Conservation (phyloP, 495 filamentous ascomycete genomes). For the Aspergillus carlsbadensis region DNA sequence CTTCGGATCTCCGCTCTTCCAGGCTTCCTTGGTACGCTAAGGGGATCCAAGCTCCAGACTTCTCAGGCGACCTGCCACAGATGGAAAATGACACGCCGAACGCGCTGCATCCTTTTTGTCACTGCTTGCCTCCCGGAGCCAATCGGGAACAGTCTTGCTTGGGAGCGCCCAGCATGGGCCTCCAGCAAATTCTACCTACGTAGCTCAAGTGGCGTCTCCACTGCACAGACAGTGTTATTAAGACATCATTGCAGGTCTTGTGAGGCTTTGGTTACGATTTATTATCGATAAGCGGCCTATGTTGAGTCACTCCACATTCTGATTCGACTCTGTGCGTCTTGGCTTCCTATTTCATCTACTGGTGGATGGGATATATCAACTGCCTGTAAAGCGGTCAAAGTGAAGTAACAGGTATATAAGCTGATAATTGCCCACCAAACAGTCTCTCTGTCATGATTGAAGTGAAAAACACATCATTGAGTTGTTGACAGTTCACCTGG, state of each 20-base stretch:
- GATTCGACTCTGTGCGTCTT: constrained; percentile 21
- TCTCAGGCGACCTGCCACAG: constrained; percentile 25
- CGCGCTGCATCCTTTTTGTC: constrained; percentile 5
- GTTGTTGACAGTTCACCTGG: background rate
- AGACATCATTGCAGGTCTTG: constrained; percentile 5
- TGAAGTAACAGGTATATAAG: constrained; percentile 16
- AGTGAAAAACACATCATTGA: too few species aligned
- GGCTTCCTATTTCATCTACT: constrained; percentile 29
- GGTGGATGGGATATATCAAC: constrained; percentile 9
- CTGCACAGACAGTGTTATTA: background rate
- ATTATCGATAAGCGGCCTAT: constrained; percentile 1
- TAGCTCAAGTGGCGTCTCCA: constrained; percentile 16
- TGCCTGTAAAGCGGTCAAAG: background rate
- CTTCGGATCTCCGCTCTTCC: background rate
- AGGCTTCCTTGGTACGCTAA: constrained; percentile 12
- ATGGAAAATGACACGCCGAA: constrained; percentile 20
- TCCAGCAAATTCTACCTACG: background rate
- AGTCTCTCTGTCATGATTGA: background rate
- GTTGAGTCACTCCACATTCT: background rate
- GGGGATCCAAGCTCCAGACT: constrained; percentile 6
- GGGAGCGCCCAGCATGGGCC: background rate
- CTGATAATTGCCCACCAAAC: background rate
- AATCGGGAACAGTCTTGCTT: background rate
- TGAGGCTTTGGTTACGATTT: background rate
- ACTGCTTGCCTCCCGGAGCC: background rate